A percentile compares a stretch with the other conserved stretches of the same genome.
Conservation (phyloP, 805 yeast species). For the Ogataea kodamae region DNA sequence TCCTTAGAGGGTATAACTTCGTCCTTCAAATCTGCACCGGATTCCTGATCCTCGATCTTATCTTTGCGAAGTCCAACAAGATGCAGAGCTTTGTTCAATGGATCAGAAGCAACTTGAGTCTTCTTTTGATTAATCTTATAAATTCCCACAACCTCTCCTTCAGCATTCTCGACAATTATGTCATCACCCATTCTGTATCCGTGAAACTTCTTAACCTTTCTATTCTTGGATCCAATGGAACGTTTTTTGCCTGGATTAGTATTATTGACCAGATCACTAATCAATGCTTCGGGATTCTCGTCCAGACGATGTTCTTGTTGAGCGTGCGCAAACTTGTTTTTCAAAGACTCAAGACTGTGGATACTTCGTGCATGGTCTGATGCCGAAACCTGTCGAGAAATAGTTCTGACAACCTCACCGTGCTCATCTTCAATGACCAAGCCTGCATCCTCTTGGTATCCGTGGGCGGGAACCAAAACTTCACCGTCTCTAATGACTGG, state of each 20-base stretch:
- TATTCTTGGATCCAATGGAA: conserved; percentile 9
- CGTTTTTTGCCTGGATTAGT: conserved; percentile 15
- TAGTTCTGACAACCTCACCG: conserved; percentile 73
- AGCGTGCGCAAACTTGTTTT: conserved; percentile 7
- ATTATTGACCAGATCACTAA: conserved; percentile 15
- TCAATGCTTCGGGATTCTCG: conserved; percentile 10
- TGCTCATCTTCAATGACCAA: conserved; percentile 76
- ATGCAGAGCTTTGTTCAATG: conserved; percentile 23
- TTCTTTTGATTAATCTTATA: conserved; percentile 60
- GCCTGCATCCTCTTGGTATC: conserved; percentile 66
- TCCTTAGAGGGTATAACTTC: conserved; percentile 22
- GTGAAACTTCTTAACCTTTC: conserved; percentile 35
- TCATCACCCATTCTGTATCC: conserved; percentile 81
- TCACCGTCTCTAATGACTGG: conserved; percentile 34
- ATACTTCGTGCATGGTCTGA: conserved; percentile 11
- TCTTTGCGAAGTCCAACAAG: conserved; percentile 27
- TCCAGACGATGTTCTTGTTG: conserved; percentile 2
- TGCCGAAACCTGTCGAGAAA: conserved; percentile 27
- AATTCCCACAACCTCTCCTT: conserved; percentile 86
- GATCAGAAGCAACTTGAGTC: conserved; percentile 10
- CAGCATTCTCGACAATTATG: conserved; percentile 81
- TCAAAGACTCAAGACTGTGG: conserved; percentile 21
- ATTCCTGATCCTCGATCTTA: conserved; percentile 21
- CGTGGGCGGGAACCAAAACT: conserved; percentile 36
- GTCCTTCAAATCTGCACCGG: conserved; percentile 17